Conservation (phyloP, 2,329 filamentous ascomycete genomes). For the Botrytis paeoniae region DNA sequence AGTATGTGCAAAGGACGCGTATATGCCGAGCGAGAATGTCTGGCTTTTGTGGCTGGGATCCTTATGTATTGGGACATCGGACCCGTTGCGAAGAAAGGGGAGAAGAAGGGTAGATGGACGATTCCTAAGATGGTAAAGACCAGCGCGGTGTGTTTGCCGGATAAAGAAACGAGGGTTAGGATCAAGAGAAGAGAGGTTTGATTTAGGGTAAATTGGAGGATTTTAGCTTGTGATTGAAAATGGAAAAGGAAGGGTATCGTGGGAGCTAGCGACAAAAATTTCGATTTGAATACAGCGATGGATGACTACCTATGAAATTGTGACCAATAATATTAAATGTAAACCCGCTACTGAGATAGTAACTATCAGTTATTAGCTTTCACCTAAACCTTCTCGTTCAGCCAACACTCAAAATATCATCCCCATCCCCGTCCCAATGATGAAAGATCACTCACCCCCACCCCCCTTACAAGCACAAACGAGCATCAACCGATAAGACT, state of each 20-base stretch:
- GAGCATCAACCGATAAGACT: neutral
- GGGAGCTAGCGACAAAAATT: neutral
- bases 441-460: neutral
- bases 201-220: neutral
- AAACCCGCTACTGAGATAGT: neutral
- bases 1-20: conserved; percentile 49
- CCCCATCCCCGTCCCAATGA: neutral
- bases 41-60: conserved; percentile 51
- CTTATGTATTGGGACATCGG: conserved; percentile 56
- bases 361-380: neutral
- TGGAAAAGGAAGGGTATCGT: neutral
- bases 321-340: neutral
- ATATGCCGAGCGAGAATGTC: conserved; percentile 49
- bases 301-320: neutral
- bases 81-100: conserved; percentile 40
- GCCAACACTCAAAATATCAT: neutral
- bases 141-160: conserved; percentile 50
- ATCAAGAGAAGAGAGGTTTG: conserved; percentile 44
- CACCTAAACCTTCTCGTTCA: neutral
- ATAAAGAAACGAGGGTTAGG: conserved; percentile 51
- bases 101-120: conserved; percentile 41
- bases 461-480: neutral
- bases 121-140: conserved; percentile 50
- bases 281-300: neutral
- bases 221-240: neutral